Evolutionary conservation across 2,329 filamentous ascomycete species (phyloP).

Genomic region (Didymella pinodella): DNA sequence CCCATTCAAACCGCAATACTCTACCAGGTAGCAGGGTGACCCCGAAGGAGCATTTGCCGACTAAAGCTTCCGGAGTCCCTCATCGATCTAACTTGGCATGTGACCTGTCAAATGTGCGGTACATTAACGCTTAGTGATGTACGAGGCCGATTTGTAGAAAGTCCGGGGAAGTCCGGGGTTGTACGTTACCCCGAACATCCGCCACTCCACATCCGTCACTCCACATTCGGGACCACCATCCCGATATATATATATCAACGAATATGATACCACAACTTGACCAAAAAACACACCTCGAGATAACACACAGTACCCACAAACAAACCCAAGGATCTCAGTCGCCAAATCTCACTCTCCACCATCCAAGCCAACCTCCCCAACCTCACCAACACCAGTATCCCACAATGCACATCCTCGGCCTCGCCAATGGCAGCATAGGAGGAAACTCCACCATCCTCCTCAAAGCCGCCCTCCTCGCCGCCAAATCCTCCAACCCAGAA

Average conservation of each 20-base stretch:
- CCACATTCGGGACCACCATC: background rate
- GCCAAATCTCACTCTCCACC: background rate
- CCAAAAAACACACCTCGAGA: background rate
- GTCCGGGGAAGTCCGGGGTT: background rate
- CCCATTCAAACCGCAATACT: background rate
- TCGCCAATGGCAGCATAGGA: conserved; percentile 19
- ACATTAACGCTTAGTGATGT: background rate
- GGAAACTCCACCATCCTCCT: conserved; percentile 23
- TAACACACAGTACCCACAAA: background rate
- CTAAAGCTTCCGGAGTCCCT: background rate
- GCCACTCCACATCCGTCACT: background rate
- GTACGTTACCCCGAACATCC: background rate
- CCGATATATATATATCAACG: background rate
- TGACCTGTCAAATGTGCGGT: background rate
- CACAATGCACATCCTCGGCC: conserved; percentile 25
- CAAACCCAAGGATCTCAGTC: background rate
- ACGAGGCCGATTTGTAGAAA: background rate
- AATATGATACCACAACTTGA: background rate
- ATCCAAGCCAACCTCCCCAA: background rate
- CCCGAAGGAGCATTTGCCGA: background rate
- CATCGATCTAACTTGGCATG: background rate
- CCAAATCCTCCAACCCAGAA: background rate
- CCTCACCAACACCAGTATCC: background rate
- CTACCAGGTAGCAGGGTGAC: background rate
- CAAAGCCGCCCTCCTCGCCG: conserved; percentile 20